phyloP scores from a whole-genome alignment of 2,329 filamentous ascomycete species.

The Sporothrix pallida region DNA sequence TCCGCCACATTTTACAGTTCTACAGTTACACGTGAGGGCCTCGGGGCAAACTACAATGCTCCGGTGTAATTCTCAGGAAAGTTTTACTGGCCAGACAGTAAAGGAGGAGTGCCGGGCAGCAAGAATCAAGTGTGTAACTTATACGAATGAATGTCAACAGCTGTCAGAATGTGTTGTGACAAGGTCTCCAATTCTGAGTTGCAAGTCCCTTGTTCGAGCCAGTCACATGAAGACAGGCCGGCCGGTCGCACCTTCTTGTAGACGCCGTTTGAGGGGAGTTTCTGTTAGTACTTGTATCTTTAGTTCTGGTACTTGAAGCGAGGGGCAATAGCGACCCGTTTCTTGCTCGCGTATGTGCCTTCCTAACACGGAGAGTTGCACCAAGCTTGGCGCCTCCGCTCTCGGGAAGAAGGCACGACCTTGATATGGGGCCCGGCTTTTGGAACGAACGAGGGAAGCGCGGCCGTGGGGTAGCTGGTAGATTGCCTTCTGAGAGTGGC shows the following conservation, averaged over 20 bases:
- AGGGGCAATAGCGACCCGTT: constrained; percentile 3
- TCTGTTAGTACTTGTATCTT: not conserved
- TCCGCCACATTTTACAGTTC: not conserved
- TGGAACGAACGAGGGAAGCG: not conserved
- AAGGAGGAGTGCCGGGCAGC: not conserved
- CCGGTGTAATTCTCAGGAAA: not conserved
- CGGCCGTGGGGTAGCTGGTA: not conserved
- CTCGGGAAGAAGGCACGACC: constrained; percentile 25
- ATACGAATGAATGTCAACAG: too few relatives aligned
- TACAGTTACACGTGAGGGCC: constrained; percentile 19
- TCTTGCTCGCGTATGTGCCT: constrained; percentile 12
- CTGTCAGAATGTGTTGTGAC: not conserved
- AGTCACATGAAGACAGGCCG: not conserved
- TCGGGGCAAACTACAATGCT: not conserved
- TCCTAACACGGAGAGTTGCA: constrained; percentile 22
- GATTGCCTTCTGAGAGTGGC: not conserved
- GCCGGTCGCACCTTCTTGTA: constrained; percentile 14
- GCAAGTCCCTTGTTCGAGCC: not conserved
- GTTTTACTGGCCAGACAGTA: not conserved
- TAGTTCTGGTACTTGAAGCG: not conserved
- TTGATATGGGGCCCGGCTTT: constrained; percentile 9
- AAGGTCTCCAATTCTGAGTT: too few relatives aligned
- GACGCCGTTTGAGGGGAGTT: not conserved
- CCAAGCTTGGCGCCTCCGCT: constrained; percentile 28
- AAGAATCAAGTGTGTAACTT: not conserved